These are phyloP conservation scores for Septoria linicola DNA, from an alignment of 2,329 filamentous ascomycete genomes.

Conservation along the genomic window DNA sequence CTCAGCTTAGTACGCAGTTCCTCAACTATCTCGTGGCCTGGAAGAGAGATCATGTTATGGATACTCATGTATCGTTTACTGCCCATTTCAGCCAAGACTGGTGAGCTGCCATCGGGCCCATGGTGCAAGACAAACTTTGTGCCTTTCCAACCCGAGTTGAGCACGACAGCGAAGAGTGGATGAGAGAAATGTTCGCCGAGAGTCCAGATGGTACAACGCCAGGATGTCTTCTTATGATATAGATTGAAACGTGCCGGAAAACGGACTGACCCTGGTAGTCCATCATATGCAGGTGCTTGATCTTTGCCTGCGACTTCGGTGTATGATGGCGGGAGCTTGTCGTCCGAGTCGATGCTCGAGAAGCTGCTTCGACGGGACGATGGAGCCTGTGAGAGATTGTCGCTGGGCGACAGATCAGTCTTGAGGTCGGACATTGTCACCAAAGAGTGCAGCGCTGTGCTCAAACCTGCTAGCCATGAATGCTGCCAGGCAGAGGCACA, in stretches of 20 bases:
- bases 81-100: constrained; percentile 9
- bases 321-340: constrained; percentile 19
- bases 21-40: constrained; percentile 9
- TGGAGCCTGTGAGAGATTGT: constrained; percentile 13
- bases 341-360: constrained; percentile 12
- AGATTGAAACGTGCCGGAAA: constrained; percentile 16
- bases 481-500: too few species aligned
- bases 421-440: constrained; percentile 7
- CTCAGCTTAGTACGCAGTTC: constrained; percentile 12
- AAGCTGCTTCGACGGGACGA: constrained; percentile 7
- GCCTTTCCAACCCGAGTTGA: constrained; percentile 17
- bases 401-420: constrained; percentile 1
- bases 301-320: constrained; percentile 14
- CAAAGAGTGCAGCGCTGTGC: too few species aligned
- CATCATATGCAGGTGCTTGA: neutral
- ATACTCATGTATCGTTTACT: constrained; percentile 9
- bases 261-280: neutral
- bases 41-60: constrained; percentile 13
- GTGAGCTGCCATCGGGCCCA: constrained; percentile 1
- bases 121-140: constrained; percentile 15
- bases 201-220: constrained; percentile 13
- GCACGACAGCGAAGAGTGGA: constrained; percentile 14
- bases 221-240: constrained; percentile 15
- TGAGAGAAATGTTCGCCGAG: constrained; percentile 19
- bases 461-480: too few species aligned